A percentile compares a stretch with the other conserved stretches of the same genome.
Evolutionary conservation across 1,139 yeast species (phyloP).

Genomic region (Magnusiomyces magnusii): DNA sequence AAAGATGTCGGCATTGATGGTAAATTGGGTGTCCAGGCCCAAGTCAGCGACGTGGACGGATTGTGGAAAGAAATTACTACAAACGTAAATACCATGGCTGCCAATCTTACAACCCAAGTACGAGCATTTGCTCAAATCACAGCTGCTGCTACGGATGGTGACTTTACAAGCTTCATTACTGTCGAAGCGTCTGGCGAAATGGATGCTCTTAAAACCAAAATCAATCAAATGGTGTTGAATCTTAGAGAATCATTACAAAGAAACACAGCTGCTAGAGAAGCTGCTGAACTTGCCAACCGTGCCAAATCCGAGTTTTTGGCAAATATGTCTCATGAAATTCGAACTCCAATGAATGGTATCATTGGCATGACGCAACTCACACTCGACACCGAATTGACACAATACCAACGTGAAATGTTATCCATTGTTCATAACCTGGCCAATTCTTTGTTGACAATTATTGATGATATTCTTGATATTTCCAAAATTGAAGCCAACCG

Average conservation of each 20-base stretch:
- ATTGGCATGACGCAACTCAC: constrained; percentile 90
- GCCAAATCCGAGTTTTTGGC: constrained; percentile 88
- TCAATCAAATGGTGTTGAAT: constrained; percentile 85
- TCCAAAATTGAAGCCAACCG: constrained; percentile 89
- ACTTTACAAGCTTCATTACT: constrained; percentile 79
- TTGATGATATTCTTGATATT: constrained; percentile 83
- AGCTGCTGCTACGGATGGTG: constrained; percentile 92
- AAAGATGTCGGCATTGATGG: constrained; percentile 92
- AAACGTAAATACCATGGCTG: constrained; percentile 88
- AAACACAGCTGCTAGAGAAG: constrained; percentile 89
- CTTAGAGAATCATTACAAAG: constrained; percentile 83
- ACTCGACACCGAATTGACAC: constrained; percentile 76
- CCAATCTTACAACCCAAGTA: constrained; percentile 83
- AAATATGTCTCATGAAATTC: constrained; percentile 84
- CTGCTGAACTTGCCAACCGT: constrained; percentile 82
- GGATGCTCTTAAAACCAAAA: constrained; percentile 87
- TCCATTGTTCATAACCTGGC: constrained; percentile 82
- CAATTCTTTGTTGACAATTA: constrained; percentile 71
- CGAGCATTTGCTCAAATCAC: constrained; percentile 91
- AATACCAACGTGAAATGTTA: constrained; percentile 84
- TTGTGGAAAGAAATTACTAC: constrained; percentile 88
- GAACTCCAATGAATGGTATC: constrained; percentile 90
- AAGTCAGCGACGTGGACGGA: constrained; percentile 85
- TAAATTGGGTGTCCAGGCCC: constrained; percentile 85
- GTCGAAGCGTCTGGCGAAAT: constrained; percentile 91